Base-by-base conservation (phyloP, 805 yeast genomes). In the Hyphopichia homilentoma region DNA sequence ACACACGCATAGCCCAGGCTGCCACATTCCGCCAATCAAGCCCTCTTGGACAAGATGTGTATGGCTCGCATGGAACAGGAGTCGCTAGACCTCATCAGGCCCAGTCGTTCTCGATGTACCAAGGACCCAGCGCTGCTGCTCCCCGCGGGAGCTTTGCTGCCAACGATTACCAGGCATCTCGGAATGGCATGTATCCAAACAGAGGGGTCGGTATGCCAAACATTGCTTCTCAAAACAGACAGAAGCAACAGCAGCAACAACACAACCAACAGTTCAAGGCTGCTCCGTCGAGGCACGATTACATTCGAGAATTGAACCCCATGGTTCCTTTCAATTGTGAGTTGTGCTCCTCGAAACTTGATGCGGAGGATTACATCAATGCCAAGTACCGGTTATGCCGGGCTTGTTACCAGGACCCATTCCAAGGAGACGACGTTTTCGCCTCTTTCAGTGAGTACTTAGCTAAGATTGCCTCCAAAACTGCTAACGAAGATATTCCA, bases 381-480 rank as follows among this genome's bases (percentile, higher is more conserved):
- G 38, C 39, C 28, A 47, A 43, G 27, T 59, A 57, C 36, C 49
- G 53, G 27, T 47, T 59, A 33, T 58, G 64, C 43, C 22, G 39
- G 11, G 30, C 29, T 23, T 59, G 65, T 42, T 57, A 48, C 39
- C 27, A 47, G 9, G 51, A 59, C 39, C 65, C 65, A 3, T 58
- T 48, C 43, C 40, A 43, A 6, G 36, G 41, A n/a, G 40, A 45
- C 8, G 43, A 48, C 35, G 61, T 55, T 30, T 50, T 41, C 39
- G 45, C 45, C 8, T 58, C 55, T 33, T 59, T 48, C 37, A 52
- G 49, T 36, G 57, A 47, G 17, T 58, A 48, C 30, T 47, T 59
- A 37, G 32, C 39, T 33, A 43, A 48, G 14, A 38, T 50, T 15
- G 26, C 47, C 21, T 35, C 38, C 6, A 42, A 47, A 25, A 33